Base-by-base conservation (phyloP, 257 asterid genomes). In the Leonotis leonurus region DNA sequence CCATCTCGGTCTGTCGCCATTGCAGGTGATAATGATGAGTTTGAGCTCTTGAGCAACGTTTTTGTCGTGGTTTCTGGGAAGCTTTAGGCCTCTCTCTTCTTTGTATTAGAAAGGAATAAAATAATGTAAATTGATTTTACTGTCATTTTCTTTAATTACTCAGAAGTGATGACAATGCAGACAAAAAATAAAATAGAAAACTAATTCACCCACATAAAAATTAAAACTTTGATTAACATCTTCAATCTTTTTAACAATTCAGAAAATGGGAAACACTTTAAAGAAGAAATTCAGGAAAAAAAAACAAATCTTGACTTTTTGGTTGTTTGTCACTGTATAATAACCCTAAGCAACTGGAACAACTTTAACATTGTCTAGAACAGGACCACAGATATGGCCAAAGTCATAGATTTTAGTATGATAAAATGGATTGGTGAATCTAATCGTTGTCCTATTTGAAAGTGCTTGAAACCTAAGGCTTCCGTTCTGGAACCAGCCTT, bases 301-400 rank as follows among this genome's bases (percentile, higher is more conserved):
- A n/a, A n/a, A n/a, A n/a, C n/a, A 56, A 41, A 43, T 20, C 59
- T 13, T 9, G 49, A 57, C 24, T 37, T n/a, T 56, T 56, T 33
- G 29, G 56, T 56, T 32, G 27, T 59, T 39, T 61, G 9, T 6
- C 66, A 36, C 56, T n/a, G 41, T 57, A 18, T 7, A 18, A n/a
- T n/a, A n/a, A 25, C 25, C 56, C 21, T 78, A 72, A 30, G 60
- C 46, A 54, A 72, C 43, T 20, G 64, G 80, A 49, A 81, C 77
- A 55, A 88, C 86, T 80, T 71, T 78, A 56, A 88, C 85, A 81
- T 81, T 67, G 70, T 88, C 95, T 61, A 88, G n/a, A 53, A 88
- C 80, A 32, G 95, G 93, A 9, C 95, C 95, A 64, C 96, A 85
- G 3, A 72, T 8, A 24, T 80, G 86, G 26, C 86, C 82, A 17